These are phyloP conservation scores for Clavispora phyllophila DNA, from an alignment of 805 yeast genomes.

Conservation along the genomic window DNA sequence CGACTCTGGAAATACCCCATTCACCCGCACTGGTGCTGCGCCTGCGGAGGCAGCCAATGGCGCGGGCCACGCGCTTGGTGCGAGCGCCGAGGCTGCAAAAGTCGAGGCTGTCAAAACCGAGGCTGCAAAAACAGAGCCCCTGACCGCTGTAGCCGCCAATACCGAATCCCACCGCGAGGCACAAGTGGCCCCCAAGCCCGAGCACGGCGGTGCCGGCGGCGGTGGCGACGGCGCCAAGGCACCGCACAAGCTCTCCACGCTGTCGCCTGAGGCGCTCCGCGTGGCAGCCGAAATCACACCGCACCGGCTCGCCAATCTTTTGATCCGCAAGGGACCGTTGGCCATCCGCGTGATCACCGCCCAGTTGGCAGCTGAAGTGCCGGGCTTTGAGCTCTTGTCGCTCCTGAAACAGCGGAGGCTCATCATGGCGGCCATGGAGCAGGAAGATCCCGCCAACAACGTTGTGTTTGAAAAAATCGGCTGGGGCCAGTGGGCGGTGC, in stretches of 20 bases:
- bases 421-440: conserved; percentile 84
- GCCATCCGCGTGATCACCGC: conserved; percentile 88
- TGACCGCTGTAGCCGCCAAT: not conserved
- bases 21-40: not conserved
- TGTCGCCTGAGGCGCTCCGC: conserved; percentile 82
- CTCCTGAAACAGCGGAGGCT: conserved; percentile 85
- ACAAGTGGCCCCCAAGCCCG: not conserved
- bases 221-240: not conserved
- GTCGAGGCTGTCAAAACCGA: not conserved
- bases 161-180: not conserved
- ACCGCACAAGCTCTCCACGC: conserved; percentile 47
- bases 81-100: not conserved
- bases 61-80: not conserved
- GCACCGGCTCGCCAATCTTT: conserved; percentile 61
- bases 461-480: conserved; percentile 89
- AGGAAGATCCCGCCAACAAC: conserved; percentile 54
- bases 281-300: conserved; percentile 86
- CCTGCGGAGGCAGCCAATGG: not conserved
- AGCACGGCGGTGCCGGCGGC: too few species aligned
- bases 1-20: not conserved
- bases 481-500: conserved; percentile 97
- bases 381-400: conserved; percentile 73
- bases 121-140: not conserved
- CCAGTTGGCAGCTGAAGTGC: conserved; percentile 68
- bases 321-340: conserved; percentile 74